Conservation (phyloP, 495 filamentous ascomycete genomes). For the Lophiotrema nucula region DNA sequence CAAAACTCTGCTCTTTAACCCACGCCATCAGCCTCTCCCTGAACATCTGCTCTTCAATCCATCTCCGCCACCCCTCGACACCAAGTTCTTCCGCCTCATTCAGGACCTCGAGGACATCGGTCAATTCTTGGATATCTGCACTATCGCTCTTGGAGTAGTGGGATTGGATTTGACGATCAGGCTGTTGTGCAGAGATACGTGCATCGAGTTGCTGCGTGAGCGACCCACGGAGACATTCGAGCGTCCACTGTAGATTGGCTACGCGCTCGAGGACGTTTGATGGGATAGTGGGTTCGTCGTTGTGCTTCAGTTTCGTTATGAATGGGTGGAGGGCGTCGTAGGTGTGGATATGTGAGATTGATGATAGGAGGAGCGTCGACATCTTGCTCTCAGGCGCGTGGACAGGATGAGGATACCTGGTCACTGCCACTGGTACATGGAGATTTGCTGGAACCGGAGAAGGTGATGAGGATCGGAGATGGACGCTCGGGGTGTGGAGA, state of each 20-base stretch:
- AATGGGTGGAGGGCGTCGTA: too few species aligned
- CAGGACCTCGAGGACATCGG: not conserved
- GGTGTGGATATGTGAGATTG: too few species aligned
- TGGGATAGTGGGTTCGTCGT: too few species aligned
- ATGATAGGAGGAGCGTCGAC: too few species aligned
- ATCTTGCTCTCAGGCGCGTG: too few species aligned
- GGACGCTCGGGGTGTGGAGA: too few species aligned
- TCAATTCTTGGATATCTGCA: not conserved
- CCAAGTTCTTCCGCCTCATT: slow-evolving; percentile 4
- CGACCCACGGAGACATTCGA: not conserved
- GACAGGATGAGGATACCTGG: too few species aligned
- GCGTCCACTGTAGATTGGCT: not conserved
- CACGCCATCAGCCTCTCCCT: not conserved
- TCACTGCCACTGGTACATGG: too few species aligned
- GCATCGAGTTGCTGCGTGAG: not conserved
- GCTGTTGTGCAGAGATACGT: not conserved
- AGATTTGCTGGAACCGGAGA: too few species aligned
- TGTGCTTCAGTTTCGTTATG: too few species aligned
- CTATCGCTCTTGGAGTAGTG: not conserved
- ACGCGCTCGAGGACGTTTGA: too few species aligned
- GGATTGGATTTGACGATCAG: not conserved
- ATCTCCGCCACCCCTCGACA: slow-evolving; percentile 2
- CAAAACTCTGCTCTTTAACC: not conserved
- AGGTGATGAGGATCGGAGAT: too few species aligned
- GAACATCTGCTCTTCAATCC: not conserved